Evolutionary conservation across 2,329 filamentous ascomycete genomes (phyloP), one percentile per base, ranked within the genome.

Genomic region (Blastomyces parvus): DNA sequence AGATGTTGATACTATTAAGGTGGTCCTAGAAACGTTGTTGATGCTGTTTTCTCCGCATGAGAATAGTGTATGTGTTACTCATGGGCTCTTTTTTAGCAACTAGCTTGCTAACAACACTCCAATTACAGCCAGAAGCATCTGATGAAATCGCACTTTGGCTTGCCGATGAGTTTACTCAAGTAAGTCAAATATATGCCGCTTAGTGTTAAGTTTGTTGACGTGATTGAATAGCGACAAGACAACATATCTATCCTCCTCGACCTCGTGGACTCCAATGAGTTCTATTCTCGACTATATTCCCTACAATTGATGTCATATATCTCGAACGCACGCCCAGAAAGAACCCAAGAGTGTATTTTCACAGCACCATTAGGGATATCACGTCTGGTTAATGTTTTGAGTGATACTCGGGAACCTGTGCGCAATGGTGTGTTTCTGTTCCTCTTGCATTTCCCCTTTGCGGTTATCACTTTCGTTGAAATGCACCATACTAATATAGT

Each of bases 71-170:
- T 67, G 82, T 79, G 66, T 64, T 27, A 19, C 38, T 46, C 52
- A 55, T 61, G 66, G 57, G 62, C 60, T 60, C n/a, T 17, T 53
- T 38, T 30, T 53, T 4, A 52, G 48, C 13, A 36, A 9, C 17
- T 17, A 59, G 19, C n/a, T 56, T 68, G 62, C 71, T 75, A 65
- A 74, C 63, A 56, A 52, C 59, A 27, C 44, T 65, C 33, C 46
- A 2, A 62, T 27, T 66, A 81, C 72, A 95, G 90, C 81, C 91
- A 40, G 93, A 97, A 82, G 91, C 93, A 62, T 96, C 93, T 17
- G 93, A 97, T 67, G 94, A 99, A 77, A 95, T 99, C 70, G 89
- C 89, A 22, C 81, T 97, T 36, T 99, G 94, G 91, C 82, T 99
- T 64, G 94, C 94, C 62, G 94, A 99, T 77, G 93, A 97, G 76